Evolutionary conservation across 192 early-diverging fungal species (phyloP), one percentile per base, ranked within the genome.

Genomic region (Rhizophagus sp.): DNA sequence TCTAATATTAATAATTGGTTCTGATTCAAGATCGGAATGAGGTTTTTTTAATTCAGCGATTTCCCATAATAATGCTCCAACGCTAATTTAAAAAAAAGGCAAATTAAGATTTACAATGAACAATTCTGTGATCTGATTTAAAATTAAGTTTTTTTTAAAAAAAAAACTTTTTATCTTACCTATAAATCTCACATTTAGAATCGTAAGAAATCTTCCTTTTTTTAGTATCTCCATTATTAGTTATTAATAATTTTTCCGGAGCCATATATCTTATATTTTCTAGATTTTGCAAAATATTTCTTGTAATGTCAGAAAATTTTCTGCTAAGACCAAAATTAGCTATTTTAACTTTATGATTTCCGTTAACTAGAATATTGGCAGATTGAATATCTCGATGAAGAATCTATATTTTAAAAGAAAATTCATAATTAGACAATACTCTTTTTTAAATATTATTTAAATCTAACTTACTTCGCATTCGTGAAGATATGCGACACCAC

Each of bases 401-500:
- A 57, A 78, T 78, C 65, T 66, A 66, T 34, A 34, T 34, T 34
- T 34, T 34, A 34, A 34, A 34, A 2, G 33, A 34, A 34, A 34
- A 34, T 34, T 34, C 33, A 34, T 34, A 34, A 34, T 34, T 34
- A 34, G 33, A 34, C 33, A 2, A 34, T 1, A 34, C 33, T 34
- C 33, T 34, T 2, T 34, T 34, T 34, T 34, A 34, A 34, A 34
- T 2, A 34, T 34, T 34, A 2, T 34, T 34, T 34, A 34, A 34
- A 2, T 34, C 2, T 34, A 34, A 34, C 30, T 13, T 34, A 66
- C 65, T 22, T 66, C 10, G 2, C 12, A n/a, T 12, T 77, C 74
- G 13, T 85, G 81, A 71, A 85, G 80, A 63, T 81, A 85, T 49
- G 64, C 75, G 61, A 85, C 76, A 15, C 84, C 84, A 36, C 82